These are phyloP conservation scores for Cordyceps sp. DNA, from an alignment of 2,329 filamentous ascomycete species.

Conservation along the genomic window DNA sequence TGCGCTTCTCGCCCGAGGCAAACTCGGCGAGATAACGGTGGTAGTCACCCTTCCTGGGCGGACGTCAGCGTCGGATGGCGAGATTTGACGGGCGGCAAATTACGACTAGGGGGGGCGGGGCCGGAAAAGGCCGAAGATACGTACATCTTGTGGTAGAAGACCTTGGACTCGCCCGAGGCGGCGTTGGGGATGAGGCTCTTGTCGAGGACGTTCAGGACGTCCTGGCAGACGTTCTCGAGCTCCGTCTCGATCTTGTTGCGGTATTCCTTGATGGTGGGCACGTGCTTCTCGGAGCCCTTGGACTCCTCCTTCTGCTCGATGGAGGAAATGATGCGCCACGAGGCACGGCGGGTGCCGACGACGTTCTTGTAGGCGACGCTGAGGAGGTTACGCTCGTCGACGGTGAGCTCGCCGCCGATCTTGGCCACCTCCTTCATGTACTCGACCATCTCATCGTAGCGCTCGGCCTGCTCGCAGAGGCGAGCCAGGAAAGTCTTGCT, in stretches of 20 bases:
- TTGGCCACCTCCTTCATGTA: no score
- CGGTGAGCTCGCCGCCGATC: no score
- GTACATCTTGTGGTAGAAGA: conserved; percentile 99
- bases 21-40: conserved; percentile 98
- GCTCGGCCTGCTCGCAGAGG: no score
- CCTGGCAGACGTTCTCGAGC: conserved; percentile 93
- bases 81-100: not conserved
- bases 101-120: conserved; percentile 12
- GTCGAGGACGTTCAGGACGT: conserved; percentile 90
- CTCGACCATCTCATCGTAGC: no score
- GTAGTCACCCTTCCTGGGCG: conserved; percentile 99
- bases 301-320: conserved; percentile 99
- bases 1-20: conserved; percentile 84
- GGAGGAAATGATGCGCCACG: conserved; percentile 95
- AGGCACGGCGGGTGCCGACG: conserved; percentile 88
- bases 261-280: conserved; percentile 90
- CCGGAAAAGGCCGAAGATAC: conserved; percentile 6
- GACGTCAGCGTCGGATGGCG: no score
- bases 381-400: conserved; percentile 95
- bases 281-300: conserved; percentile 89
- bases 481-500: no score
- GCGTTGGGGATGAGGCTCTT: conserved; percentile 87
- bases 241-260: conserved; percentile 96
- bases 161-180: conserved; percentile 93
- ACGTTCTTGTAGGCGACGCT: conserved; percentile 99